These are phyloP conservation scores for Vishniacozyma victoriae DNA, from an alignment of 768 basidiomycete genomes.

Conservation along the genomic window DNA sequence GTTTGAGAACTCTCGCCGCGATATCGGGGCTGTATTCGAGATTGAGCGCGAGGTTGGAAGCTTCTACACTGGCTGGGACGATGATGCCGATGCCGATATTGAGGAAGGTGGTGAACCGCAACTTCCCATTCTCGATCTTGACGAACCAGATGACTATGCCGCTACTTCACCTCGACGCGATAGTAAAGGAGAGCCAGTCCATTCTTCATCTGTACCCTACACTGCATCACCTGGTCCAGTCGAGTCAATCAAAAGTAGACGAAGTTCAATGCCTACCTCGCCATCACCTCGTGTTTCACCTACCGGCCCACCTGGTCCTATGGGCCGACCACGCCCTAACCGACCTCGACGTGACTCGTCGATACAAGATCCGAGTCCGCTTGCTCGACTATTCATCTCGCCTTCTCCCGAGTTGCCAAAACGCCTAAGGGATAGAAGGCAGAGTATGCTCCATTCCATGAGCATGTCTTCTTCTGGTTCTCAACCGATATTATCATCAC, in stretches of 20 bases:
- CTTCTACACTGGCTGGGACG: slow-evolving; percentile 44
- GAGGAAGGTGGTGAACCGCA: slow-evolving; percentile 19
- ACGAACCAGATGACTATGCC: slow-evolving; percentile 8
- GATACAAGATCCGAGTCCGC: slow-evolving; percentile 40
- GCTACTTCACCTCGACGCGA: slow-evolving; percentile 10
- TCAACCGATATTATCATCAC: slow-evolving; percentile 2
- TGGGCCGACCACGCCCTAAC: no score
- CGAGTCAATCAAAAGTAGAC: slow-evolving; percentile 1
- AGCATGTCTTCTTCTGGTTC: not conserved
- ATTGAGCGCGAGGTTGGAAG: slow-evolving; percentile 45
- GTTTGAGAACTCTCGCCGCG: slow-evolving; percentile 38
- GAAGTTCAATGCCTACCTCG: not conserved
- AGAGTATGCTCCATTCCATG: slow-evolving; percentile 3
- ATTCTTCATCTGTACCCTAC: not conserved
- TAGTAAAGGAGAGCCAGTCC: slow-evolving; percentile 1
- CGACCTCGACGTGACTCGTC: slow-evolving; percentile 33
- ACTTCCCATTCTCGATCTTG: slow-evolving; percentile 19
- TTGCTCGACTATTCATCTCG: slow-evolving; percentile 40
- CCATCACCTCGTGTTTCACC: no score
- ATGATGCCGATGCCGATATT: slow-evolving; percentile 33
- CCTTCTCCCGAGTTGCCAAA: slow-evolving; percentile 7
- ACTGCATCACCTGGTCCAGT: not conserved
- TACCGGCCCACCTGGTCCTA: no score
- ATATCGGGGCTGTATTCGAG: slow-evolving; percentile 43
- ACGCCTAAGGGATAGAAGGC: slow-evolving; percentile 6